phyloP scores from a whole-genome alignment of 352 stramenopile genomes.

The Pythium insidiosum region DNA sequence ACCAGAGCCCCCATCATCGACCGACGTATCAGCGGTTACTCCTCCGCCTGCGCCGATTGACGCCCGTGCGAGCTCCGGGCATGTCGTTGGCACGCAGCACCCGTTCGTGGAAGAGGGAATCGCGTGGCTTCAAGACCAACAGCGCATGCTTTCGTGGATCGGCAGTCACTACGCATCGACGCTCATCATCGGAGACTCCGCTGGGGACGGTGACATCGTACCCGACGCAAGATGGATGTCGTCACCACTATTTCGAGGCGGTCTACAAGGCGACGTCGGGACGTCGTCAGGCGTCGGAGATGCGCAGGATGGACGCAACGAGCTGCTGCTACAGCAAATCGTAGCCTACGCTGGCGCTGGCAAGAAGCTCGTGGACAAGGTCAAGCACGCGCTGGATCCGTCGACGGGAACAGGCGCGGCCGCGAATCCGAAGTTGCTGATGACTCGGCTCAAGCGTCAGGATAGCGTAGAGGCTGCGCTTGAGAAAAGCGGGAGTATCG shows the following conservation, averaged over 20 bases:
- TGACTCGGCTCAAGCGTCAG: constrained; percentile 59
- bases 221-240: constrained; percentile 22
- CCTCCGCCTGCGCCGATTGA: too few species aligned
- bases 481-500: constrained; percentile 79
- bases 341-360: constrained; percentile 60
- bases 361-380: constrained; percentile 77
- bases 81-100: too few species aligned
- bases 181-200: constrained; percentile 16
- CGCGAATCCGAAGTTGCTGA: constrained; percentile 52
- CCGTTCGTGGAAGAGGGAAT: too few species aligned
- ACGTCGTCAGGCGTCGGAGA: not conserved
- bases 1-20: not conserved
- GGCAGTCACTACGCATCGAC: constrained; percentile 26
- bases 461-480: constrained; percentile 79
- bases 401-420: constrained; percentile 12
- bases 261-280: constrained; percentile 2
- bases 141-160: constrained; percentile 24
- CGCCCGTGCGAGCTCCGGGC: too few species aligned
- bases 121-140: constrained; percentile 23
- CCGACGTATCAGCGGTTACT: too few species aligned
- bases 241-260: constrained; percentile 23
- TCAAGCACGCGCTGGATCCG: constrained; percentile 62
- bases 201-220: not conserved
- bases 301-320: constrained; percentile 28
- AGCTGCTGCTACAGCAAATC: constrained; percentile 60